These are phyloP conservation scores for Ophiognomonia clavigignenti-juglandacearum DNA, from an alignment of 2,329 filamentous ascomycete species.

Conservation along the genomic window DNA sequence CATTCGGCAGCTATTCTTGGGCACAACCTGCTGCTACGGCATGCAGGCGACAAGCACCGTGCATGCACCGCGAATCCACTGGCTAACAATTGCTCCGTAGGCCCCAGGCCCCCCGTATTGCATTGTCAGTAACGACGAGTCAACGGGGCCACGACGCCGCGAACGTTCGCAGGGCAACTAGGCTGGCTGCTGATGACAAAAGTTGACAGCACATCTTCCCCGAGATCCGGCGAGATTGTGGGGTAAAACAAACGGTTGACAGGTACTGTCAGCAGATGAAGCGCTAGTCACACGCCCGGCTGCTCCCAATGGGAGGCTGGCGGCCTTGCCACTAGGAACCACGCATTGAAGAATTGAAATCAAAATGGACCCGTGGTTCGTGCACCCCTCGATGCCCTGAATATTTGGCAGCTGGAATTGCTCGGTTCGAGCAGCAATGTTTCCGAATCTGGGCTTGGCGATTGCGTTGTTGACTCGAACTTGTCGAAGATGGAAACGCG, in stretches of 20 bases:
- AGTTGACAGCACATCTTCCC: conserved; percentile 7
- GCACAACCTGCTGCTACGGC: background rate
- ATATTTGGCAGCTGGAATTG: too few species aligned
- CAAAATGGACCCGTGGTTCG: background rate
- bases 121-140: too few species aligned
- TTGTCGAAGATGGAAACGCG: background rate
- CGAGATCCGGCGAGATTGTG: background rate
- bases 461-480: background rate
- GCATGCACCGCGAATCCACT: conserved; percentile 10
- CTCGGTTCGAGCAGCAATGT: background rate
- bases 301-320: background rate
- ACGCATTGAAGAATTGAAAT: too few species aligned
- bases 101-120: too few species aligned
- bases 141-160: too few species aligned
- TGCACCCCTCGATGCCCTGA: too few species aligned
- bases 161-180: background rate
- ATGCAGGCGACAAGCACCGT: background rate
- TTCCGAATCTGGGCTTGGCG: too few species aligned
- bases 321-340: background rate
- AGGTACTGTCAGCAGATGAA: too few species aligned
- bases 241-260: too few species aligned
- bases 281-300: background rate
- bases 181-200: background rate
- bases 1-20: background rate
- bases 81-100: conserved; percentile 3